A percentile compares a stretch with the other conserved stretches of the same genome.
phyloP scores from a whole-genome alignment of 1,284 basidiomycete species.

The Neonothopanus nambi region DNA sequence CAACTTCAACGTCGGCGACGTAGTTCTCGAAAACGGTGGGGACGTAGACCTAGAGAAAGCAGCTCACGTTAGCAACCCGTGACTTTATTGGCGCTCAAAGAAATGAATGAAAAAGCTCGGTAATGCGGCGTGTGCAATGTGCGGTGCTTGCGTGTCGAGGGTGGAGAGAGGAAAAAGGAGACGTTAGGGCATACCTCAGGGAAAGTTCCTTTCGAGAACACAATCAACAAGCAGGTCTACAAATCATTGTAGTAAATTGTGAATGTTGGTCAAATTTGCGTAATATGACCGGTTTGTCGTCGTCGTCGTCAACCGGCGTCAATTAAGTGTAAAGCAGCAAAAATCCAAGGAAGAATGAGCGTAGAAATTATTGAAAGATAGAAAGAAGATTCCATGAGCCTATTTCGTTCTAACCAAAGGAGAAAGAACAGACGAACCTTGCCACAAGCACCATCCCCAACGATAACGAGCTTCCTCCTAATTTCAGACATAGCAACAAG shows the following conservation, averaged over 20 bases:
- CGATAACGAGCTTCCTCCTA: slow-evolving; percentile 78
- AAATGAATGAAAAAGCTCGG: neutral
- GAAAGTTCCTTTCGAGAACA: slow-evolving; percentile 91
- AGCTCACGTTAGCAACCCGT: no score
- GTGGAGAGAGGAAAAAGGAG: slow-evolving; percentile 12
- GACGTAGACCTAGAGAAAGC: slow-evolving; percentile 72
- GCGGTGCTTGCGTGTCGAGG: neutral
- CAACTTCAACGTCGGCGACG: slow-evolving; percentile 85
- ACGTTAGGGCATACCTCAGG: slow-evolving; percentile 66
- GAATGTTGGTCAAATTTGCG: no score
- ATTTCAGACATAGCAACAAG: slow-evolving; percentile 47
- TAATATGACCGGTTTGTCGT: neutral
- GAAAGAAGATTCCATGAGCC: neutral
- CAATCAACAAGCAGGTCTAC: slow-evolving; percentile 81
- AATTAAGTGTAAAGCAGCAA: no score
- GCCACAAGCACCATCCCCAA: slow-evolving; percentile 83
- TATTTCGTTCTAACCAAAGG: neutral
- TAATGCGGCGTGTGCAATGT: neutral
- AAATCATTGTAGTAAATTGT: neutral
- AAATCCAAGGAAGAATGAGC: neutral
- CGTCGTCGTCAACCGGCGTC: no score
- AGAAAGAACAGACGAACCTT: slow-evolving; percentile 47
- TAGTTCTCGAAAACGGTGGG: slow-evolving; percentile 94
- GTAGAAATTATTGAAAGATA: neutral
- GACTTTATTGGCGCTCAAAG: neutral